These are phyloP conservation scores for Colletotrichum falcatum DNA, from an alignment of 2,329 filamentous ascomycete species.

Conservation along the genomic window DNA sequence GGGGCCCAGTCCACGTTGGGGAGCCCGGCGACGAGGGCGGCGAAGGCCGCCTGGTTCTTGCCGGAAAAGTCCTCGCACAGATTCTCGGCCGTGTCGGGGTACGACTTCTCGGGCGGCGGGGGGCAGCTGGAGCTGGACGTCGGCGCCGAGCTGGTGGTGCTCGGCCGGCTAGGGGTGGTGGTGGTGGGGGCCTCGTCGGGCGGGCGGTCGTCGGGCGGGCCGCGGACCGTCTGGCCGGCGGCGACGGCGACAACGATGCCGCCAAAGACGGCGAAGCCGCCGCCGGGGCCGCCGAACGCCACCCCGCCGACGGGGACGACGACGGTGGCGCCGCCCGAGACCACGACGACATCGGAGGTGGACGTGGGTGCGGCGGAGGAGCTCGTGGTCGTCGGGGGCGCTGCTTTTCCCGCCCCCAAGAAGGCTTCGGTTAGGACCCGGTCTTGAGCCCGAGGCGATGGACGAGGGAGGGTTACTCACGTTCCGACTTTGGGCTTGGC, in stretches of 20 bases:
- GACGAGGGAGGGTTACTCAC: background rate
- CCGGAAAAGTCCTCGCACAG: conserved; percentile 17
- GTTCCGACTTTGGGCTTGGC: background rate
- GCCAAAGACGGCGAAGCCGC: conserved; percentile 18
- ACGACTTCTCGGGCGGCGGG: conserved; percentile 1
- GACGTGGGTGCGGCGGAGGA: background rate
- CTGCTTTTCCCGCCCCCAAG: background rate
- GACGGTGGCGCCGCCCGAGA: background rate
- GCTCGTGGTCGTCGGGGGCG: background rate
- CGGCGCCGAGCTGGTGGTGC: conserved; percentile 15
- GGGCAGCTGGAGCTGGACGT: conserved; percentile 14
- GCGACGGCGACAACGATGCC: conserved; percentile 14
- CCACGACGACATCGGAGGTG: background rate
- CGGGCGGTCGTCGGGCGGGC: background rate
- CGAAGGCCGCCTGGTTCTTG: conserved; percentile 19
- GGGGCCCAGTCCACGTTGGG: background rate
- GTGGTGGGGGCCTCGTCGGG: background rate
- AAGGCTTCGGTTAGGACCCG: background rate
- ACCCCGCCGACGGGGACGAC: conserved; percentile 3
- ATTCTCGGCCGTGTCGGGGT: conserved; percentile 4
- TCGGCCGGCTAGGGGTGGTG: background rate
- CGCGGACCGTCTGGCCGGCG: conserved; percentile 21
- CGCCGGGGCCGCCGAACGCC: conserved; percentile 2
- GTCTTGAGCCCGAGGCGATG: background rate
- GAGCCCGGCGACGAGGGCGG: background rate